A percentile compares a stretch with the other conserved stretches of the same genome.
phyloP scores from a whole-genome alignment of 257 asterid species.

The Prunella vulgaris region DNA sequence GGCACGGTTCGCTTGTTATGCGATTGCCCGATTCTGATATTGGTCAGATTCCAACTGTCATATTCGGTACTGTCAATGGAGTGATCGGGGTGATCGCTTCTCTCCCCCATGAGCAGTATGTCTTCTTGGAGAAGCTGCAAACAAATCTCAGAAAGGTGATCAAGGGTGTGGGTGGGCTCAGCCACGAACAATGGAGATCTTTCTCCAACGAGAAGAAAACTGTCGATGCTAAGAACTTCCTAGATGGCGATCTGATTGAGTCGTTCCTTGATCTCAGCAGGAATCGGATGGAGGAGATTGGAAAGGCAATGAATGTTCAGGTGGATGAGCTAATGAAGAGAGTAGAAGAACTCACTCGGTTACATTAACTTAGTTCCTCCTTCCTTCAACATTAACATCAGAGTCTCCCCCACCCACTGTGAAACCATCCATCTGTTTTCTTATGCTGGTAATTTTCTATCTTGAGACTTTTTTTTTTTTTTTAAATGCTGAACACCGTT shows the following conservation, averaged over 20 bases:
- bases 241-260: conserved; percentile 92
- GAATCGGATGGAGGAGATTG: conserved; percentile 73
- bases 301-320: conserved; percentile 57
- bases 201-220: conserved; percentile 89
- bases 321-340: conserved; percentile 96
- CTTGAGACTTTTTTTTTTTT: neutral
- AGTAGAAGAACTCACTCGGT: conserved; percentile 92
- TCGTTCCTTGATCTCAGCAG: conserved; percentile 84
- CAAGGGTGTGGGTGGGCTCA: conserved; percentile 91
- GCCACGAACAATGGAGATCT: conserved; percentile 98
- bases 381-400: neutral
- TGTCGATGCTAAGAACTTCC: conserved; percentile 67
- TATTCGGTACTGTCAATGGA: conserved; percentile 93
- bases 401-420: neutral
- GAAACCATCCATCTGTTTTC: neutral
- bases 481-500: neutral
- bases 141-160: conserved; percentile 70
- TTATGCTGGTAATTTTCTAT: neutral
- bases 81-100: conserved; percentile 92
- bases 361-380: conserved; percentile 42
- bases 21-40: conserved; percentile 88
- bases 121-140: conserved; percentile 82
- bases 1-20: conserved; percentile 96
- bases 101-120: conserved; percentile 75
- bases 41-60: conserved; percentile 90